Percentiles rank a stretch among this genome's conserved stretches.
These are phyloP conservation scores for Podila verticillata DNA, from an alignment of 192 early-diverging fungal species.

Conservation along the genomic window DNA sequence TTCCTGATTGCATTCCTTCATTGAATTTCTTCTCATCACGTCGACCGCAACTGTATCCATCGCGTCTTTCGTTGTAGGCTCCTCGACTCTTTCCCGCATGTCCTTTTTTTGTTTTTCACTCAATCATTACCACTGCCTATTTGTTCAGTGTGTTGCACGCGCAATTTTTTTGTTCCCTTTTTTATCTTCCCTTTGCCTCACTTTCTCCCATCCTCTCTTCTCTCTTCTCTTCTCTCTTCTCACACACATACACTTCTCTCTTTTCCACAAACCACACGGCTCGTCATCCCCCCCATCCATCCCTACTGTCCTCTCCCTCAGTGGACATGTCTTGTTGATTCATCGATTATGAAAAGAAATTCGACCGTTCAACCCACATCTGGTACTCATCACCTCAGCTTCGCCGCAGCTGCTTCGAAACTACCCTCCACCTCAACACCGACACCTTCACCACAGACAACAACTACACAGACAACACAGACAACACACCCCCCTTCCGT, in stretches of 20 bases:
- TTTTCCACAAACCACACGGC: background rate
- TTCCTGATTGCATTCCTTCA: no score
- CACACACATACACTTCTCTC: background rate
- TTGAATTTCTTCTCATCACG: no score
- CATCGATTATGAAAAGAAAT: slow-evolving; percentile 53
- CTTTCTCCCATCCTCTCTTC: background rate
- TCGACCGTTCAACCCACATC: slow-evolving; percentile 40
- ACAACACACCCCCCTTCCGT: slow-evolving; percentile 20
- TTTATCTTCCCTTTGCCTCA: background rate
- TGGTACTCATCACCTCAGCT: slow-evolving; percentile 50
- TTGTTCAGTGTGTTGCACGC: no score
- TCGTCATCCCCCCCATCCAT: background rate
- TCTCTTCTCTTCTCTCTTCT: slow-evolving; percentile 3
- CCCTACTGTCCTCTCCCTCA: slow-evolving; percentile 20
- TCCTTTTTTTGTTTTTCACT: no score
- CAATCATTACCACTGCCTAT: no score
- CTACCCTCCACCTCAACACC: slow-evolving; percentile 9
- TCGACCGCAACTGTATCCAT: no score
- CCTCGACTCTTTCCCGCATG: no score
- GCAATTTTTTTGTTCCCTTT: slow-evolving; percentile 2
- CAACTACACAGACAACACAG: slow-evolving; percentile 30
- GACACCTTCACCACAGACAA: slow-evolving; percentile 1
- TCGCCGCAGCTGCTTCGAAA: slow-evolving; percentile 50
- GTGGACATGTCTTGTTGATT: slow-evolving; percentile 47
- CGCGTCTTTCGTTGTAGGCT: no score